Base-by-base conservation (phyloP, 2,329 filamentous ascomycete species). In the Penicillium sp. region DNA sequence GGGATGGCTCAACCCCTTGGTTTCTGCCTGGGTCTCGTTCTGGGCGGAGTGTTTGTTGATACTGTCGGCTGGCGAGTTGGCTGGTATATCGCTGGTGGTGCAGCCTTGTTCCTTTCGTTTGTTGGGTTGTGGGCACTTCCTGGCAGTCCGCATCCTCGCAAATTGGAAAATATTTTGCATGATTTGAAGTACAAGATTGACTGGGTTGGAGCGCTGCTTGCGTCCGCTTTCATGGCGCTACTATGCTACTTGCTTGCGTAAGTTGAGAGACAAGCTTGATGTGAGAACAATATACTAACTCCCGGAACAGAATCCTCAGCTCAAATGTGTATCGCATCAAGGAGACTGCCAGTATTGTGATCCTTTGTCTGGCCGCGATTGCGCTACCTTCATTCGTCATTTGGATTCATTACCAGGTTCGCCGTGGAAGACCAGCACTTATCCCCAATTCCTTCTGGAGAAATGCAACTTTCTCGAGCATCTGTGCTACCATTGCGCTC, bases 1-100 rank as follows among this genome's bases (percentile, higher is more conserved):
- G 83, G 83, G 1, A 76, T 78, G 28, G 78, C 78, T 15, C 82
- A 84, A 56, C 83, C 83, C 0, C 64, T 84, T 22, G 84, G 84
- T 0, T 85, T 83, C 62, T 78, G 75, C 0, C 59, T 84, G 1
- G 84, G 84, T 0, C 73, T 86, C 3, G 75, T 80, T 5, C 70
- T 85, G 4, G 82, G 83, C 30, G 83, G 84, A 59, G 63, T 85
- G 0, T 76, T 84, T 35, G 72, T 78, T 1, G 75, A 83, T 35
- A 77, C 73, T 0, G 76, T 82, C 28, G 80, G 80, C 7, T 85
- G 83, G 83, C 70, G 81, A 50, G 80, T 75, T 70, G 81, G 78
- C 0, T 85, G 82, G 66, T 64, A 68, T 51, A 61, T 58, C 8
- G 59, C 68, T 6, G 24, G 69, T 17, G 64, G 58, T 15, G 28